Evolutionary conservation across 371 early-diverging fungal genomes (phyloP), one percentile per base, ranked within the genome.

Genomic region (Fennellomyces sp.): DNA sequence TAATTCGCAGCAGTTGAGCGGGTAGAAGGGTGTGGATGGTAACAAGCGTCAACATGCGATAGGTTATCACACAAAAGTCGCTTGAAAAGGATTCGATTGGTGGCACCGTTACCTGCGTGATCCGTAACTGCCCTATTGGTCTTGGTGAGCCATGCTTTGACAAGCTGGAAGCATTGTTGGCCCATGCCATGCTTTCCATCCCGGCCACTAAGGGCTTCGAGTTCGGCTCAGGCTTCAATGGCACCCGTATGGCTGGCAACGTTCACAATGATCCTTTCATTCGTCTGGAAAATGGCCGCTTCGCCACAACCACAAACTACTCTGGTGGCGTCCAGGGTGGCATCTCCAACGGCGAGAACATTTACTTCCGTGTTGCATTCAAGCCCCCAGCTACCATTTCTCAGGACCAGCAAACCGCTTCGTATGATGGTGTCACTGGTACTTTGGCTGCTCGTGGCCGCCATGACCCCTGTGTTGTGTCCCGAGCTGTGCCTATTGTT

Each of bases 201-300:
- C 98, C 98, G 17, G 97, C 98, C 8, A 98, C 97, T 13, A 98
- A 98, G 72, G 95, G 94, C 5, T 98, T 98, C 70, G 98, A 98
- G 69, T 92, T 97, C 60, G 98, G 98, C 4, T 91, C 91, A 33
- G 98, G 98, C 6, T 93, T 96, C 70, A 82, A 80, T 11, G 98
- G 96, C 21, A 93, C 97, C 2, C 80, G 79, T 28, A 88, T 96
- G 68, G 81, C 87, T 1, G 98, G 98, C 29, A 89, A 89, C 69
- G 71, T 90, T 50, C 98, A 98, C 74, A 98, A 98, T 62, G 98
- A 98, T 65, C 78, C 91, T n/a, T 98, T 94, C 74, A 81, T 88
- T 17, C 73, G 72, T 19, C 84, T 76, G 61, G 66, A 69, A 19
- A 80, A 78, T 39, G 85, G 88, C 60, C 66, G 74, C 0, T 71